Evolutionary conservation across 164 flowering plant genomes (phyloP).

Genomic region (Chimonanthus salicifolius): DNA sequence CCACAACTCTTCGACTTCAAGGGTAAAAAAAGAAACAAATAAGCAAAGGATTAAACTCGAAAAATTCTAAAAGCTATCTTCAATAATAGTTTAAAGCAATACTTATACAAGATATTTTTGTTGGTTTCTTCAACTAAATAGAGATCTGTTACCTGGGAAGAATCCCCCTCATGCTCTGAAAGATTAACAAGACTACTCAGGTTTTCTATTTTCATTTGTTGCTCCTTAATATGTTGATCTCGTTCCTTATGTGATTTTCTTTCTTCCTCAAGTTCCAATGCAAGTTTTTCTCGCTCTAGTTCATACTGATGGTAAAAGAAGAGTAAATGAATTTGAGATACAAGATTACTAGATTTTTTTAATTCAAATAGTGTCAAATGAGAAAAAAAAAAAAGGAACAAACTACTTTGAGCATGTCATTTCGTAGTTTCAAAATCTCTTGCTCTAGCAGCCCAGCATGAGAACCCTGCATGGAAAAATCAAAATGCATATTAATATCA

Average conservation of each 20-base stretch:
- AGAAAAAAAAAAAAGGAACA: background rate
- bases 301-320: constrained; percentile 50
- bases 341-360: background rate
- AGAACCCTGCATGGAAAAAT: constrained; percentile 58
- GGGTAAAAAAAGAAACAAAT: background rate
- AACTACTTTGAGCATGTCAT: constrained; percentile 85
- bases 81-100: background rate
- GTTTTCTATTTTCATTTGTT: constrained; percentile 57
- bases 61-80: no score
- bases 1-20: constrained; percentile 4
- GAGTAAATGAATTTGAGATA: background rate
- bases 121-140: background rate
- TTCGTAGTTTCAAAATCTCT: constrained; percentile 81
- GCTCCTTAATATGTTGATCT: constrained; percentile 57
- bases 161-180: constrained; percentile 42
- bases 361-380: background rate
- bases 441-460: constrained; percentile 82
- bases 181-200: constrained; percentile 39
- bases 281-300: constrained; percentile 81
- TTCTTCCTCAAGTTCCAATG: constrained; percentile 83
- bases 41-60: background rate
- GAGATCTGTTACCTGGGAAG: constrained; percentile 38
- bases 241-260: constrained; percentile 74
- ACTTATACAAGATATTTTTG: background rate
- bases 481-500: constrained; percentile 1